phyloP scores from a whole-genome alignment of 2,329 filamentous ascomycete species.

The Trichoderma citrinoviride region DNA sequence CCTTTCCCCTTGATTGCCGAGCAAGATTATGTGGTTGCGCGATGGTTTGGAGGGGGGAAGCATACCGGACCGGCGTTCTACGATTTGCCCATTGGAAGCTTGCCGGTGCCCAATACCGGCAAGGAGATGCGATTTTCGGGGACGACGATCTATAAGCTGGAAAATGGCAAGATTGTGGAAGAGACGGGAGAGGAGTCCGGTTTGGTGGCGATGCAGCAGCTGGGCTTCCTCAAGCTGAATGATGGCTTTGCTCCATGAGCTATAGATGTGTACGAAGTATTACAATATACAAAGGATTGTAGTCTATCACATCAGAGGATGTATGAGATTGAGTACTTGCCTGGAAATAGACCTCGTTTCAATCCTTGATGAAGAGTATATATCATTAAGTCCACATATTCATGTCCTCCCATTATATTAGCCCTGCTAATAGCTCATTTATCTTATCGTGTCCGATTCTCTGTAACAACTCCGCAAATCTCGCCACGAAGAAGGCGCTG shows the following conservation, averaged over 20 bases:
- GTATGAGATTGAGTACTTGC: too few relatives aligned
- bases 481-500: conserved; percentile 1
- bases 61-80: conserved; percentile 24
- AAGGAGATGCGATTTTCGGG: conserved; percentile 24
- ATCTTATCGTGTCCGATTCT: conserved; percentile 1
- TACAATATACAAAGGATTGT: neutral
- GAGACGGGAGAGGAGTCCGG: conserved; percentile 19
- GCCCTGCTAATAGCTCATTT: conserved; percentile 3
- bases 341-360: too few relatives aligned
- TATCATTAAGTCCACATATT: neutral
- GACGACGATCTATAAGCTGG: conserved; percentile 23
- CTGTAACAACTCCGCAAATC: neutral
- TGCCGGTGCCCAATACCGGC: conserved; percentile 17
- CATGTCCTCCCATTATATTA: neutral
- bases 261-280: too few relatives aligned
- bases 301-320: neutral
- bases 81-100: conserved; percentile 21
- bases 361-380: neutral
- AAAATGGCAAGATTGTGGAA: conserved; percentile 24
- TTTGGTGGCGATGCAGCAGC: conserved; percentile 13
- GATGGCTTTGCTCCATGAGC: conserved; percentile 6
- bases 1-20: conserved; percentile 18
- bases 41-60: conserved; percentile 24
- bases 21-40: conserved; percentile 20
- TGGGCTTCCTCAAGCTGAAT: conserved; percentile 8